Conservation (phyloP, 352 stramenopile species). For the Globisporangium nagaii region DNA sequence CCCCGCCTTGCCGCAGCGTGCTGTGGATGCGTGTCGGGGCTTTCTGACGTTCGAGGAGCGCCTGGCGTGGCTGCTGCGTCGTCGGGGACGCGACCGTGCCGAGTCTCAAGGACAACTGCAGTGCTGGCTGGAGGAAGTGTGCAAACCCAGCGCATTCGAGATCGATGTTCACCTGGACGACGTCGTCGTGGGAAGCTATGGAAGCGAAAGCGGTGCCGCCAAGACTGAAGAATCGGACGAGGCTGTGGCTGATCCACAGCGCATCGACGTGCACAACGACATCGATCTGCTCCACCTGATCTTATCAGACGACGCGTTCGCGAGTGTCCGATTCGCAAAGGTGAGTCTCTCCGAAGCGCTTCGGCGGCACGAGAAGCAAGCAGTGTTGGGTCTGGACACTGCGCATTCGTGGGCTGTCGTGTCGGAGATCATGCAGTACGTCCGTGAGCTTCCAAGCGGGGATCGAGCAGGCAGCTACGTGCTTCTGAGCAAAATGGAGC, state of each 20-base stretch:
- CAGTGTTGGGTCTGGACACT: neutral
- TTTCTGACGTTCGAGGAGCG: neutral
- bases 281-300: neutral
- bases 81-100: neutral
- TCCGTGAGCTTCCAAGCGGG: conserved; percentile 12
- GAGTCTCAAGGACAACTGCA: neutral
- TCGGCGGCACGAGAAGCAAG: neutral
- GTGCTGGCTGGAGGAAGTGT: neutral
- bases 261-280: neutral
- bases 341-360: neutral
- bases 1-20: neutral
- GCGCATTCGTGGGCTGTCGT: neutral
- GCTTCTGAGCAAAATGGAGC: conserved; percentile 4
- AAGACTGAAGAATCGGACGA: neutral
- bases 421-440: conserved; percentile 11
- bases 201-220: neutral
- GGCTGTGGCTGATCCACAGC: neutral
- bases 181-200: neutral
- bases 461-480: conserved; percentile 21
- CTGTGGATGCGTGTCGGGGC: neutral
- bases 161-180: neutral
- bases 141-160: neutral
- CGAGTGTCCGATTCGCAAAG: conserved; percentile 6
- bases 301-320: neutral
- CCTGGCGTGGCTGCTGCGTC: neutral